Evolutionary conservation across 2,329 filamentous ascomycete genomes (phyloP).

Genomic region (Fusarium multiceps): DNA sequence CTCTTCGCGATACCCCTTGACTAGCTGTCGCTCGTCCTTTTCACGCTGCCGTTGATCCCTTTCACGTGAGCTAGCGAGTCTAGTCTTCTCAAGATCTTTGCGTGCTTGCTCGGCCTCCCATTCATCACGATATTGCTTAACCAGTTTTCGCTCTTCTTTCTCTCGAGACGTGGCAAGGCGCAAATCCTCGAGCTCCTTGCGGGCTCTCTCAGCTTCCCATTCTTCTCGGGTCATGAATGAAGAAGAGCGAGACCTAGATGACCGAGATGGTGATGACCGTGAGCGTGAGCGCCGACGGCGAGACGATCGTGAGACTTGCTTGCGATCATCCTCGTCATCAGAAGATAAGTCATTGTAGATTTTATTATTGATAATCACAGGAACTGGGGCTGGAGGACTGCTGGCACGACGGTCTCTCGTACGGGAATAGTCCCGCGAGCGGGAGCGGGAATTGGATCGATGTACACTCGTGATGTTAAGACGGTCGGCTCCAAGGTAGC

Average conservation of each 20-base stretch:
- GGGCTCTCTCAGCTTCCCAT: slow-evolving; percentile 54
- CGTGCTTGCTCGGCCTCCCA: slow-evolving; percentile 55
- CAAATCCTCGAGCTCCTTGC: slow-evolving; percentile 59
- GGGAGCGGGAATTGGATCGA: slow-evolving; percentile 46
- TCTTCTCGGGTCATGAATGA: slow-evolving; percentile 58
- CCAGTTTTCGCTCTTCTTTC: slow-evolving; percentile 51
- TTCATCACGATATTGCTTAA: slow-evolving; percentile 57
- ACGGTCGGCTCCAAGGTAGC: slow-evolving; percentile 58
- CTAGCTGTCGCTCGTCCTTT: slow-evolving; percentile 29
- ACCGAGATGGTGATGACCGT: slow-evolving; percentile 50
- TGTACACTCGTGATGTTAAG: slow-evolving; percentile 57
- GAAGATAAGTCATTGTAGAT: slow-evolving; percentile 63
- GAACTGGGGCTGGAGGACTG: slow-evolving; percentile 54
- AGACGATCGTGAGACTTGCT: slow-evolving; percentile 45
- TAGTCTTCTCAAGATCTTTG: slow-evolving; percentile 59
- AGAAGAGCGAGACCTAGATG: slow-evolving; percentile 47
- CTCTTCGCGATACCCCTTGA: slow-evolving; percentile 57
- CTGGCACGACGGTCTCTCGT: slow-evolving; percentile 60
- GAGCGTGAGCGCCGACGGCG: slow-evolving; percentile 49
- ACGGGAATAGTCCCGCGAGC: slow-evolving; percentile 57
- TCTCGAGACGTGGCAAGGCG: slow-evolving; percentile 55
- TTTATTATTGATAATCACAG: slow-evolving; percentile 69
- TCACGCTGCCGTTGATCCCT: slow-evolving; percentile 49
- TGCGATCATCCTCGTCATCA: slow-evolving; percentile 50
- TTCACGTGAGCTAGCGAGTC: slow-evolving; percentile 55